Conservation (phyloP, 2,329 filamentous ascomycete species). For the Claviceps monticola region DNA sequence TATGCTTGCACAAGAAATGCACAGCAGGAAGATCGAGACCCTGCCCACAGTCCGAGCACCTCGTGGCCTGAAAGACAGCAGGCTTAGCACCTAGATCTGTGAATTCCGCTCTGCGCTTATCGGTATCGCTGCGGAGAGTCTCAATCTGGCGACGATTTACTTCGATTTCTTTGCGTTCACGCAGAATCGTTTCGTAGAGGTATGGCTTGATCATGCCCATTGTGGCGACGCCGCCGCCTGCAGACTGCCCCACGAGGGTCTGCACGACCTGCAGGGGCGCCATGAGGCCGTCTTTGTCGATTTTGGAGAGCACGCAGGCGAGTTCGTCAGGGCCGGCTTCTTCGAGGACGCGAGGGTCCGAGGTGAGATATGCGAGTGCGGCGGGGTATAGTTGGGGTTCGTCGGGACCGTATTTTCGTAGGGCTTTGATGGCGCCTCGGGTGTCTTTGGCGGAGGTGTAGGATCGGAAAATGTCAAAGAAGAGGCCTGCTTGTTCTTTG, state of each 20-base stretch:
- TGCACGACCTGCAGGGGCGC: slow-evolving; percentile 94
- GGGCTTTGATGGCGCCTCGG: slow-evolving; percentile 71
- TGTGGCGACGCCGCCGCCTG: slow-evolving; percentile 54
- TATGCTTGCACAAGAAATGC: slow-evolving; percentile 94
- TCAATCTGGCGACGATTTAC: slow-evolving; percentile 67
- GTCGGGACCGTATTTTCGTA: slow-evolving; percentile 81
- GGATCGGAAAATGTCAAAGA: slow-evolving; percentile 92
- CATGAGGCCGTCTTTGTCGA: slow-evolving; percentile 84
- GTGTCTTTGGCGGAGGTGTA: slow-evolving; percentile 91
- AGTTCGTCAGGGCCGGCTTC: slow-evolving; percentile 79
- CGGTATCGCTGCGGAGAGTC: slow-evolving; percentile 74
- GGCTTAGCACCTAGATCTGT: slow-evolving; percentile 65
- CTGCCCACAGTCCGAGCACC: slow-evolving; percentile 70
- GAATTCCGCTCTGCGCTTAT: slow-evolving; percentile 65
- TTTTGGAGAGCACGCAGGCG: slow-evolving; percentile 64
- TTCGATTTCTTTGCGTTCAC: slow-evolving; percentile 74
- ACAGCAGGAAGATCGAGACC: slow-evolving; percentile 77
- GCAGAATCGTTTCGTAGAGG: slow-evolving; percentile 73
- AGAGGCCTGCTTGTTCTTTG: slow-evolving; percentile 80
- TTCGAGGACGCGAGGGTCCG: slow-evolving; percentile 63
- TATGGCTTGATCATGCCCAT: slow-evolving; percentile 98
- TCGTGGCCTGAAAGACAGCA: slow-evolving; percentile 76
- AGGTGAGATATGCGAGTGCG: slow-evolving; percentile 86
- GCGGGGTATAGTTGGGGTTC: slow-evolving; percentile 89
- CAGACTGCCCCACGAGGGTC: slow-evolving; percentile 55